Conservation (phyloP, 768 basidiomycete genomes). For the Fibroporia radiculosa region DNA sequence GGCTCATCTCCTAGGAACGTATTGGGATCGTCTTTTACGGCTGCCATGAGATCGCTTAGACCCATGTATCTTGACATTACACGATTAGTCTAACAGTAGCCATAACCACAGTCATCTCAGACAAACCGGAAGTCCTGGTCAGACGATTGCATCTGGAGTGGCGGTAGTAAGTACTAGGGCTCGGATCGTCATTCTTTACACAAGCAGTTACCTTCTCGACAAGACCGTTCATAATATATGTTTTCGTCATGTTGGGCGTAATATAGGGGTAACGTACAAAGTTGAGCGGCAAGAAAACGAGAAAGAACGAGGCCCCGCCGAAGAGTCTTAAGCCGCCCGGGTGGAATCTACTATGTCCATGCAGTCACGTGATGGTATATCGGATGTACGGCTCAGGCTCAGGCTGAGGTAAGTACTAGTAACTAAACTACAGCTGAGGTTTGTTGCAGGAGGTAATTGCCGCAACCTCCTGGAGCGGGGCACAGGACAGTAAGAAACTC, state of each 20-base stretch:
- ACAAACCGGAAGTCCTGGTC: conserved; percentile 85
- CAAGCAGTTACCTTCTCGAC: conserved; percentile 60
- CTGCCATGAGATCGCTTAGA: conserved; percentile 86
- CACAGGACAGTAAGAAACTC: too few species aligned
- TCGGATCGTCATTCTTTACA: conserved; percentile 1
- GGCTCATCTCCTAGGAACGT: conserved; percentile 80
- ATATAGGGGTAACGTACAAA: background rate
- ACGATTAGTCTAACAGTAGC: too few species aligned
- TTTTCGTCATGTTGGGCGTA: conserved; percentile 59
- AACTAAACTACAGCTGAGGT: too few species aligned
- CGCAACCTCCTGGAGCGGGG: too few species aligned
- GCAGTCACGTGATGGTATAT: too few species aligned
- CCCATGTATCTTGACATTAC: conserved; percentile 78
- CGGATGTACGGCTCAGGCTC: too few species aligned
- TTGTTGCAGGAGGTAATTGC: too few species aligned
- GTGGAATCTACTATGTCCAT: too few species aligned
- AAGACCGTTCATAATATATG: conserved; percentile 77
- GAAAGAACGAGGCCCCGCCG: too few species aligned
- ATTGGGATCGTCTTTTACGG: conserved; percentile 71
- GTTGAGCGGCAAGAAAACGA: too few species aligned
- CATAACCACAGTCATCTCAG: conserved; percentile 11
- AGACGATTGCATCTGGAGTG: conserved; percentile 72
- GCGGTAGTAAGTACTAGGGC: conserved; percentile 1
- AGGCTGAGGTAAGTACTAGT: too few species aligned
- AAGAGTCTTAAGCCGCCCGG: too few species aligned